Evolutionary conservation across 1,284 basidiomycete species (phyloP), one percentile per base, ranked within the genome.

Genomic region (Macrocybe sp.): DNA sequence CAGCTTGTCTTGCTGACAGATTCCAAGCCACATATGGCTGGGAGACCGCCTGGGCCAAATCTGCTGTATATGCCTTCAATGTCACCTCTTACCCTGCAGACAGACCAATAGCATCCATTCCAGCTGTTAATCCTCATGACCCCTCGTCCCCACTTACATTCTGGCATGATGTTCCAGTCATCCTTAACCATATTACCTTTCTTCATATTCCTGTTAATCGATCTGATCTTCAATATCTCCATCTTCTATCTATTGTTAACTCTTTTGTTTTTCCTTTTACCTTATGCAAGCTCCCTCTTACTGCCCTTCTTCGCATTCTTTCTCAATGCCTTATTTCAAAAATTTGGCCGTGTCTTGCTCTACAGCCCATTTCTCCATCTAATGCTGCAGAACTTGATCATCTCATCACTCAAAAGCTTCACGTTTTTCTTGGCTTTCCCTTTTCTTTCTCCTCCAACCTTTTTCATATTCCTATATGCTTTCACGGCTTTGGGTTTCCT

Each of bases 21-120:
- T 64, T 62, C 46, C 60, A 62, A 38, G 52, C 37, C 16, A 51
- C 54, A 2, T 64, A 64, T 48, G 61, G 63, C 0, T 61, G 59
- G 58, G 5, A 51, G 1, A 63, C 62, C 0, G 45, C 57, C n/a
- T n/a, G n/a, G n/a, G 4, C 35, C 0, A 65, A 64, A 44, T 51
- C 55, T 0, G 37, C 29, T 14, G 45, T 50, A 0, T 62, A 58
- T 37, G 37, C 57, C 7, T 45, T 51, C 16, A 33, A 48, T 16
- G 28, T 43, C 7, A 7, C 36, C 52, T 3, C 5, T 22, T 3
- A 39, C 52, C 3, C 37, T 34, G 9, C 52, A 54, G 1, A 46
- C 52, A 11, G 44, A 48, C 11, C 44, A 32, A 6, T n/a, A 8
- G 34, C n/a, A n/a, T n/a, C 8, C 8, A 34, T 7, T 1, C 37